These are phyloP conservation scores for Chernovozyma sophiae-reginae DNA, from an alignment of 1,139 yeast species.

Conservation along the genomic window DNA sequence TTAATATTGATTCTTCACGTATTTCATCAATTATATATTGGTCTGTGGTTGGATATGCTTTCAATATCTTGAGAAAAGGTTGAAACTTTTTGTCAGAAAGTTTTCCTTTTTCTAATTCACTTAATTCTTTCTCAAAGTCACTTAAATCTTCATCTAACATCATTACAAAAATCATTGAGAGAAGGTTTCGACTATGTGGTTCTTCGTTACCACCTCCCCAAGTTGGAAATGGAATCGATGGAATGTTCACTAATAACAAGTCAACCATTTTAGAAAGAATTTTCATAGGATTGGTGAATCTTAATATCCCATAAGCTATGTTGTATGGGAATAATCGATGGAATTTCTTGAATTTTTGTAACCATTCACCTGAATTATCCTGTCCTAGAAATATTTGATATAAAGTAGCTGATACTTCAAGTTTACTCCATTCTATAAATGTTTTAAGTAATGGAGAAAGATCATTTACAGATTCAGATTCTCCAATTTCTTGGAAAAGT, in stretches of 20 bases:
- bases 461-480: conserved; percentile 49
- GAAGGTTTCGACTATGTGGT: conserved; percentile 50
- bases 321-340: conserved; percentile 77
- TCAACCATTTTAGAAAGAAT: conserved; percentile 76
- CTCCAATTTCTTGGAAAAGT: conserved; percentile 63
- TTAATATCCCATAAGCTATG: conserved; percentile 67
- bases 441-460: conserved; percentile 64
- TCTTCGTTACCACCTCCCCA: conserved; percentile 16
- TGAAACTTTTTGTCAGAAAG: conserved; percentile 14
- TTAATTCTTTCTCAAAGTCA: conserved; percentile 57
- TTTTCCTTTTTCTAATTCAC: conserved; percentile 33
- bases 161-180: conserved; percentile 68
- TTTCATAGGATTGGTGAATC: conserved; percentile 81
- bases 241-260: conserved; percentile 73
- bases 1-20: conserved; percentile 19
- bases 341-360: conserved; percentile 61
- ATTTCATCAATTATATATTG: conserved; percentile 16
- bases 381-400: conserved; percentile 76
- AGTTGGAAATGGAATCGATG: conserved; percentile 21
- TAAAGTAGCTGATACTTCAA: conserved; percentile 78
- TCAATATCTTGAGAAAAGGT: conserved; percentile 23
- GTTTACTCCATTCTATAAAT: conserved; percentile 75
- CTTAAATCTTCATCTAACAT: conserved; percentile 75
- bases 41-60: conserved; percentile 19
- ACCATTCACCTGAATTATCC: conserved; percentile 73